These are phyloP conservation scores for Arthrinium phaeospermum DNA, from an alignment of 2,329 filamentous ascomycete species.

Conservation along the genomic window DNA sequence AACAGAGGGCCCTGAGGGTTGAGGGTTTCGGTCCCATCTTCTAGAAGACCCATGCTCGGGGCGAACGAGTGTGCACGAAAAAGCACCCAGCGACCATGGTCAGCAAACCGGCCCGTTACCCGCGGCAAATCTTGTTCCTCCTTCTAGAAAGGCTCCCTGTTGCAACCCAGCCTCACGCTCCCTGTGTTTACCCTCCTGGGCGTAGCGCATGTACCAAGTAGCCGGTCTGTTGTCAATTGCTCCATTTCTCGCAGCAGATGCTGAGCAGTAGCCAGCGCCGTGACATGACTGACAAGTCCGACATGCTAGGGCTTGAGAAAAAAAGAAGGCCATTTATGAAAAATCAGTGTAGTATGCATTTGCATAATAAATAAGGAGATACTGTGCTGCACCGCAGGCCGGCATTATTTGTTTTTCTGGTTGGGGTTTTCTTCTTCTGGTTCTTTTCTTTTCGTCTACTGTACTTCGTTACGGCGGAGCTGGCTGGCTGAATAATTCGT, in stretches of 20 bases:
- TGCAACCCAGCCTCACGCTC: conserved; percentile 16
- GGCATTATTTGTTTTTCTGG: background rate
- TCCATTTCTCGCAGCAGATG: conserved; percentile 7
- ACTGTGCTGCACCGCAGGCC: background rate
- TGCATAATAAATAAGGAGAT: background rate
- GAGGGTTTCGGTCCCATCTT: conserved; percentile 16
- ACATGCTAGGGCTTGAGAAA: background rate
- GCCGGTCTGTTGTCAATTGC: background rate
- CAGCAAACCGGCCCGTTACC: conserved; percentile 11
- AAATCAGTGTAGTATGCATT: background rate
- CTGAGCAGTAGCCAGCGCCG: background rate
- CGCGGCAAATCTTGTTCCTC: conserved; percentile 16
- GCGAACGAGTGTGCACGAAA: conserved; percentile 5
- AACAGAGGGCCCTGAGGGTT: background rate
- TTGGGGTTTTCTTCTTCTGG: background rate
- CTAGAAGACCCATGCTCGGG: conserved; percentile 14
- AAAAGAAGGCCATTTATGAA: background rate
- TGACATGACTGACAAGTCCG: conserved; percentile 11
- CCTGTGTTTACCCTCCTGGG: background rate
- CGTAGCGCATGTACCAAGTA: conserved; percentile 14
- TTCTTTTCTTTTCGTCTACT: background rate
- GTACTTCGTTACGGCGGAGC: background rate
- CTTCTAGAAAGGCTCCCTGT: conserved; percentile 13
- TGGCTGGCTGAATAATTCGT: conserved; percentile 21
- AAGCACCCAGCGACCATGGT: conserved; percentile 5